Evolutionary conservation across 192 early-diverging fungal species (phyloP).

Genomic region (Umbelopsis vinacea): DNA sequence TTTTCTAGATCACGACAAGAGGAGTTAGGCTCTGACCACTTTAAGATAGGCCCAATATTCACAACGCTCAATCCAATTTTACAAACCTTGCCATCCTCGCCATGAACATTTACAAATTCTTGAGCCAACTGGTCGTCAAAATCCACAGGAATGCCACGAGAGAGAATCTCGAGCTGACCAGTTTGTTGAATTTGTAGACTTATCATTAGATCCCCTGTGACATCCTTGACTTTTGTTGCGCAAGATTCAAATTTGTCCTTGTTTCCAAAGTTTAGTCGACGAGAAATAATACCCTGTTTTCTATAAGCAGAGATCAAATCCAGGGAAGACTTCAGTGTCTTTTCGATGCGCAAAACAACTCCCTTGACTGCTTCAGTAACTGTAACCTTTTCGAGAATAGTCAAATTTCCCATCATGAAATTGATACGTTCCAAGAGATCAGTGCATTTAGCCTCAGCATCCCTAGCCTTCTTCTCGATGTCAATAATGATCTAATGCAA

Average conservation of each 20-base stretch:
- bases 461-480: conserved; percentile 51
- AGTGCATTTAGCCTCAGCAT: conserved; percentile 54
- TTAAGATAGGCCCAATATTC: not conserved
- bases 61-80: not conserved
- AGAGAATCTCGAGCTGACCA: conserved; percentile 47
- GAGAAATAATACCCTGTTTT: conserved; percentile 52
- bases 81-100: conserved; percentile 48
- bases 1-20: conserved; percentile 17
- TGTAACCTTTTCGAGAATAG: conserved; percentile 47
- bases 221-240: conserved; percentile 41
- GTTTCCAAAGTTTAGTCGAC: conserved; percentile 56
- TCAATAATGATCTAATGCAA: conserved; percentile 49
- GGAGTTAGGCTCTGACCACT: not conserved
- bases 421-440: conserved; percentile 60
- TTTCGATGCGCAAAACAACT: conserved; percentile 48
- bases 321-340: conserved; percentile 45
- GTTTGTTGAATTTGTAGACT: conserved; percentile 61
- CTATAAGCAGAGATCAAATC: conserved; percentile 53
- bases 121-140: conserved; percentile 50
- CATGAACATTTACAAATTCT: conserved; percentile 44
- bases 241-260: conserved; percentile 46
- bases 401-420: conserved; percentile 57
- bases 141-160: conserved; percentile 40
- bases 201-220: conserved; percentile 57
- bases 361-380: conserved; percentile 38